Percentiles rank a stretch among this genome's conserved stretches.
phyloP scores from a whole-genome alignment of 2,329 filamentous ascomycete genomes.

The Pseudogymnoascus sp. region DNA sequence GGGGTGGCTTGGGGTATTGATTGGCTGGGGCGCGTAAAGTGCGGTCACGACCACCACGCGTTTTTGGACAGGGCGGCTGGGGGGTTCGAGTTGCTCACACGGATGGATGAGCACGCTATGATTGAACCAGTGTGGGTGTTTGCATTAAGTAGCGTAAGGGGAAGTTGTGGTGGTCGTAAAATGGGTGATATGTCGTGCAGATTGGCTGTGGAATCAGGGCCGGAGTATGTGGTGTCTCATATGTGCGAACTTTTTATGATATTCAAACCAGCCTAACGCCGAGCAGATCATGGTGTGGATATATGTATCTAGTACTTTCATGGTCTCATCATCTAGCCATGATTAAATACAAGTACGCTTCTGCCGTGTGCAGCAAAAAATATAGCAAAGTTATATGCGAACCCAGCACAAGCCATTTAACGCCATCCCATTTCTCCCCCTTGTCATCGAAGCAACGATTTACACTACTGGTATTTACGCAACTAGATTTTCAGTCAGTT shows the following conservation, averaged over 20 bases:
- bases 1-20: background rate
- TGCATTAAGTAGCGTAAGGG: background rate
- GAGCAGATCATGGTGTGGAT: background rate
- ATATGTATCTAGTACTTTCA: conserved; percentile 3
- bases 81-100: background rate
- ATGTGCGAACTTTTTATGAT: background rate
- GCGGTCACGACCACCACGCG: conserved; percentile 10
- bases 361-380: background rate
- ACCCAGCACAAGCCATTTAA: background rate
- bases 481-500: conserved; percentile 7
- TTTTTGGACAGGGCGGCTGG: background rate
- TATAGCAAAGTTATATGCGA: background rate
- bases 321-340: background rate
- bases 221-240: background rate
- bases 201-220: background rate
- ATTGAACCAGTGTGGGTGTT: background rate
- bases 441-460: background rate
- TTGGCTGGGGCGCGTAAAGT: conserved; percentile 6
- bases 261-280: background rate
- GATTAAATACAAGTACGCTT: conserved; percentile 3
- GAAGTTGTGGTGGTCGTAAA: background rate
- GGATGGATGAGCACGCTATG: background rate
- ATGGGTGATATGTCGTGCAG: background rate
- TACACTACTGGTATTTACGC: conserved; percentile 12
- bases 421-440: background rate